Conservation (phyloP, 2,329 filamentous ascomycete species). For the Claviceps fusiformis region DNA sequence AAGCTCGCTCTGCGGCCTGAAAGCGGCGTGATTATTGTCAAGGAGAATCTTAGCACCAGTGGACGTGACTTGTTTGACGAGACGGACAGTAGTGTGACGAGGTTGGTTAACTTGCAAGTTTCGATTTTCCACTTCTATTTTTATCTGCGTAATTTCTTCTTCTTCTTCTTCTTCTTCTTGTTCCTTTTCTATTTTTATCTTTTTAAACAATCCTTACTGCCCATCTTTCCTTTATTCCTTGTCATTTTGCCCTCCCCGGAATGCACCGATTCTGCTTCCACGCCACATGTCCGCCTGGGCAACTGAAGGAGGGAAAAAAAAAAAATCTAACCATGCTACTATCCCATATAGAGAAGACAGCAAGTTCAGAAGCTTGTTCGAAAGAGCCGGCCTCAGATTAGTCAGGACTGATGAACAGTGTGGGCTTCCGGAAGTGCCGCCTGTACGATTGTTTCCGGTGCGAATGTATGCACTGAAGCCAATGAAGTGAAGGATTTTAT, state of each 20-base stretch:
- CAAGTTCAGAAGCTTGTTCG: conserved; percentile 59
- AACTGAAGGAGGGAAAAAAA: not conserved
- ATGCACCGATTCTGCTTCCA: not conserved
- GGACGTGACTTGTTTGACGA: conserved; percentile 59
- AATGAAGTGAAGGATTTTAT: not conserved
- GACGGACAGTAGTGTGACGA: conserved; percentile 63
- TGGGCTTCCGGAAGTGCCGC: conserved; percentile 48
- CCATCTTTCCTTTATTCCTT: too few relatives aligned
- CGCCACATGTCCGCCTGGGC: not conserved
- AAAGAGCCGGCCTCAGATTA: conserved; percentile 53
- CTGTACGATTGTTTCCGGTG: conserved; percentile 48
- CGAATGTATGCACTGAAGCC: conserved; percentile 64
- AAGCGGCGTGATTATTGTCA: conserved; percentile 23
- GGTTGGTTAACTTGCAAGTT: conserved; percentile 23
- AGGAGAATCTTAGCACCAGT: conserved; percentile 56
- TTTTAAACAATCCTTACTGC: not conserved
- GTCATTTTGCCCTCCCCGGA: not conserved
- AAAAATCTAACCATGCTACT: not conserved
- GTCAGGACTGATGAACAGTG: conserved; percentile 58
- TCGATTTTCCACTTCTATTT: not conserved
- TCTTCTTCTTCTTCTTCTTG: not conserved
- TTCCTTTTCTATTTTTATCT: not conserved
- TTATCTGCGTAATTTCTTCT: not conserved
- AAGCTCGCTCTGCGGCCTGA: conserved; percentile 22
- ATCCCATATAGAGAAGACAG: conserved; percentile 42